Percentiles rank a stretch among this genome's conserved stretches.
Conservation (phyloP, 805 yeast species). For the Saccharomyces eubayanus region DNA sequence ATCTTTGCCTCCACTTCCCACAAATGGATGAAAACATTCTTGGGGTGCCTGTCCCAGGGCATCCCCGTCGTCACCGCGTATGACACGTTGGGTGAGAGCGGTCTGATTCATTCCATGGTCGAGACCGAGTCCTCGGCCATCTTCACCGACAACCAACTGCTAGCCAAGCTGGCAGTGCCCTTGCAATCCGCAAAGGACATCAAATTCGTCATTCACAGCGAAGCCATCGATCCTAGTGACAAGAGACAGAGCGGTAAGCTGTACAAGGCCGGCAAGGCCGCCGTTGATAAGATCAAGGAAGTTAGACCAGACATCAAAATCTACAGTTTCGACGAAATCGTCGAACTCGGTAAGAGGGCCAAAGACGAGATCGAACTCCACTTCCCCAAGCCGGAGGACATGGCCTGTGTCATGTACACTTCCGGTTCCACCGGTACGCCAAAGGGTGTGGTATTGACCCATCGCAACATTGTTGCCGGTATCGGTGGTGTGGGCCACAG, state of each 20-base stretch:
- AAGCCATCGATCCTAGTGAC: constrained; percentile 49
- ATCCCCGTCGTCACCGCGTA: constrained; percentile 95
- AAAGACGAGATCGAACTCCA: constrained; percentile 34
- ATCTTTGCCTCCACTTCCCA: constrained; percentile 85
- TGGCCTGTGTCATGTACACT: constrained; percentile 62
- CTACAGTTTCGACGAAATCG: constrained; percentile 54
- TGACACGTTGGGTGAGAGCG: constrained; percentile 86
- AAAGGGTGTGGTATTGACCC: constrained; percentile 65
- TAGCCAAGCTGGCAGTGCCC: constrained; percentile 62
- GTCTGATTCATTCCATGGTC: constrained; percentile 74
- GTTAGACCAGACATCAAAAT: constrained; percentile 70
- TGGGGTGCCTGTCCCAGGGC: constrained; percentile 68
- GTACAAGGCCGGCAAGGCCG: constrained; percentile 48
- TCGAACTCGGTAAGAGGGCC: constrained; percentile 49
- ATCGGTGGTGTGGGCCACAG: constrained; percentile 69
- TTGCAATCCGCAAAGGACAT: constrained; percentile 54
- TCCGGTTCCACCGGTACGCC: constrained; percentile 73
- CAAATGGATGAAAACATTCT: constrained; percentile 82
- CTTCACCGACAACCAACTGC: constrained; percentile 74
- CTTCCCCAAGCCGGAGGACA: constrained; percentile 42
- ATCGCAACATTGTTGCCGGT: constrained; percentile 67
- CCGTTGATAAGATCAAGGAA: constrained; percentile 50
- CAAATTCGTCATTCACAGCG: constrained; percentile 64
- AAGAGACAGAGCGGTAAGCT: constrained; percentile 53
- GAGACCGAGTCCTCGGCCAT: constrained; percentile 74